Percentiles rank a stretch among this genome's conserved stretches.
phyloP scores from a whole-genome alignment of 495 filamentous ascomycete species.

The Cercophora scortea region DNA sequence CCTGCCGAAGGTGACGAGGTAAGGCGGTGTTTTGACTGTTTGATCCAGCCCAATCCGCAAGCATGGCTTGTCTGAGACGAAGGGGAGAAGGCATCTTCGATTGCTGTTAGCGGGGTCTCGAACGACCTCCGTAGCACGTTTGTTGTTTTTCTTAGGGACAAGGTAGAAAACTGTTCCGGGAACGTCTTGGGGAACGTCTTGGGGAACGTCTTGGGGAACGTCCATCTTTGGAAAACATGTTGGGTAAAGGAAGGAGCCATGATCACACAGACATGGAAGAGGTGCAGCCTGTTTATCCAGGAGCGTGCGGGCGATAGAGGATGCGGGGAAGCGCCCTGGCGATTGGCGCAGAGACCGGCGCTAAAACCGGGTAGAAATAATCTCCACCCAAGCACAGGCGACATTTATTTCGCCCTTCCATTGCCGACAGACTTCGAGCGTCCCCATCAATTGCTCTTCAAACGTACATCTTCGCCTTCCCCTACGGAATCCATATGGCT shows the following conservation, averaged over 20 bases:
- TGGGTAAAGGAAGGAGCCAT: not conserved
- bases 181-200: too few relatives aligned
- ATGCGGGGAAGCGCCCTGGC: not conserved
- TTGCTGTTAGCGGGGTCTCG: slow-evolving; percentile 3
- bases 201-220: too few relatives aligned
- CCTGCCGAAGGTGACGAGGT: slow-evolving; percentile 8
- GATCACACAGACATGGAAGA: not conserved
- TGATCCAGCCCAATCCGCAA: slow-evolving; percentile 9
- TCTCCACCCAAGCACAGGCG: not conserved
- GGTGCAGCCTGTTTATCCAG: not conserved
- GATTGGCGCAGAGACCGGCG: not conserved
- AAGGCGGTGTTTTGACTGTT: slow-evolving; percentile 3
- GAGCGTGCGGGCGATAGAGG: not conserved
- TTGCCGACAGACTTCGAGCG: not conserved
- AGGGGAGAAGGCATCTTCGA: not conserved
- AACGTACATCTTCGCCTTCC: not conserved
- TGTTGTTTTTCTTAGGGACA: not conserved
- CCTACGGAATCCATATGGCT: slow-evolving; percentile 2
- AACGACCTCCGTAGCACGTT: slow-evolving; percentile 3
- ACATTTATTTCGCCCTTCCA: slow-evolving; percentile 1
- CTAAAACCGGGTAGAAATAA: not conserved
- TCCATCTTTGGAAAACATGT: slow-evolving; percentile 5
- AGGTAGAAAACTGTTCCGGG: slow-evolving; percentile 5
- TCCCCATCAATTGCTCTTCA: not conserved
- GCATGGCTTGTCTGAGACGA: not conserved